Base-by-base conservation (phyloP, 768 basidiomycete genomes). In the Grammothele lineata region DNA sequence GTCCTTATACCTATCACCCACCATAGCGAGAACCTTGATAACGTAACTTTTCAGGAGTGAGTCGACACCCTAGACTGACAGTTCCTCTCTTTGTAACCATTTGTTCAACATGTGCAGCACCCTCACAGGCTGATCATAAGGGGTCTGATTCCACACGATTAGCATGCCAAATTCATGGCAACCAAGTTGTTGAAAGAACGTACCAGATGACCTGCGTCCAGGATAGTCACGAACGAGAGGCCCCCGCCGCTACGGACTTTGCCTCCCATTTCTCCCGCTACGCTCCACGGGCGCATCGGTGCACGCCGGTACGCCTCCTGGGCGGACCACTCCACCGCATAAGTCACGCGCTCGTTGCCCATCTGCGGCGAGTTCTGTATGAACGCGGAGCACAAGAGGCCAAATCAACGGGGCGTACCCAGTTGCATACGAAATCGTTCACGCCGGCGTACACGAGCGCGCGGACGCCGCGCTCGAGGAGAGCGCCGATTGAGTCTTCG, bases 181-280 rank as follows among this genome's bases (percentile, higher is more conserved):
- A 7, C 27, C 8, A 14, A 14, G 27, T 7, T 30, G 27, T 7
- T 7, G 22, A 9, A 7, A 6, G 21, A 23, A 51, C 53, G 37
- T 36, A 83, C 83, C 80, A 85, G 83, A 66, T 89, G 87, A 10
- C 87, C 87, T 15, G 83, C 87, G 7, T 72, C 81, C 32, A 73
- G 62, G 34, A 86, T 66, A 1, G 77, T 83, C 9, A 73, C 76
- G 60, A 80, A 85, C n/a, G 81, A 84, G 43, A 90, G 63, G 9
- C 77, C 77, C 3, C 70, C 72, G 22, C 70, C 72, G 38, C 67
- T 71, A 57, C 81, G 76, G 22, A 75, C 78, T 55, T 66, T 64
- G 7, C 85, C 85, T 0, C 72, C 84, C 8, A 60, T 56, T 9
- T 40, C 10, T 3, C 75, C 80, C 37, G 75, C 67, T 9, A 85